Conservation (phyloP, 2,329 filamentous ascomycete genomes). For the Dryadomyces quercus-mongolicae region DNA sequence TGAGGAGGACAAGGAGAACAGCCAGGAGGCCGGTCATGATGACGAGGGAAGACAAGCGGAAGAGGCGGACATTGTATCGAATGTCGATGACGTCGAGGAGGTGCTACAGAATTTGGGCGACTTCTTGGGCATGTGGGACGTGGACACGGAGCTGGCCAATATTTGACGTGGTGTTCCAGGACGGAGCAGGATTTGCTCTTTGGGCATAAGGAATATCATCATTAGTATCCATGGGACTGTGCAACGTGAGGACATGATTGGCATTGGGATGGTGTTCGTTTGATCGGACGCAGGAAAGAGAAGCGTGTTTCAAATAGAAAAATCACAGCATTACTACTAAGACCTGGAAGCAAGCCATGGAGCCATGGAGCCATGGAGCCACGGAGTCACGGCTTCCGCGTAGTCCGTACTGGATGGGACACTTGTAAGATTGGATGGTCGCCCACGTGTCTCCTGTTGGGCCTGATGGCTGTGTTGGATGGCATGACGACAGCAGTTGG, state of each 20-base stretch:
- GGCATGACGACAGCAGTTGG: background rate
- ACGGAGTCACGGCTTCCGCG: too few species aligned
- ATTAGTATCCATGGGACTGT: too few species aligned
- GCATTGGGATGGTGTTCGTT: background rate
- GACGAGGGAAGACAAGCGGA: slow-evolving; percentile 4
- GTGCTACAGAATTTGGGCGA: slow-evolving; percentile 33
- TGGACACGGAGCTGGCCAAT: slow-evolving; percentile 24
- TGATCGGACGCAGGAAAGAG: background rate
- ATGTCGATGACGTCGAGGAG: slow-evolving; percentile 29
- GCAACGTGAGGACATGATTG: background rate
- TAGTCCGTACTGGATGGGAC: too few species aligned
- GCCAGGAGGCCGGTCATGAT: background rate
- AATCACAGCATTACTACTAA: background rate
- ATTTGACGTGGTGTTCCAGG: background rate
- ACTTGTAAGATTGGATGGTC: too few species aligned
- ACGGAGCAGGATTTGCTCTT: background rate
- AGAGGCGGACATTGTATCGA: background rate
- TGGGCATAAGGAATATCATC: too few species aligned
- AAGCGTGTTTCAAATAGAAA: background rate
- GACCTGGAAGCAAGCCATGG: background rate
- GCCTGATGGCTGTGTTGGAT: background rate
- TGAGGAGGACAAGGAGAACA: background rate
- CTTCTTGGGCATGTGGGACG: slow-evolving; percentile 27
- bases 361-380: too few species aligned
- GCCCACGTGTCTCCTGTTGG: too few species aligned